phyloP scores from a whole-genome alignment of 306 rosid species.

The Quercus robur region DNA sequence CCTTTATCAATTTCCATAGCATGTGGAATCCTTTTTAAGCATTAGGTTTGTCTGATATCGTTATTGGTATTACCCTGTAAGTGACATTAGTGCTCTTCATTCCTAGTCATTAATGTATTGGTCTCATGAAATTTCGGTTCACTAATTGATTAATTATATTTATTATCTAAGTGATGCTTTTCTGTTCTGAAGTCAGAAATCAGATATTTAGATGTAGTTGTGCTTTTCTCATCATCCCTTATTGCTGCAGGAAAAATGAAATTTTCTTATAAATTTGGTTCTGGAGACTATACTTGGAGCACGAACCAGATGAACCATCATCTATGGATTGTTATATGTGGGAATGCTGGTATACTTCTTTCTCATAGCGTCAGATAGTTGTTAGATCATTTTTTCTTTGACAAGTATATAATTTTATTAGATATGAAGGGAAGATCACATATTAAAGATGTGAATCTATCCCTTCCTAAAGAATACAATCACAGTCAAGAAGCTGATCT shows the following conservation, averaged over 20 bases:
- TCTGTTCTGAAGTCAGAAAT: background rate
- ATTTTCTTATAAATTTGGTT: slow-evolving; percentile 10
- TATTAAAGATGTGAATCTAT: too few relatives aligned
- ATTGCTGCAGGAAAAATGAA: slow-evolving; percentile 35
- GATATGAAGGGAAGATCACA: too few relatives aligned
- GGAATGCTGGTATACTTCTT: slow-evolving; percentile 45
- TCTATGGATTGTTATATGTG: slow-evolving; percentile 51
- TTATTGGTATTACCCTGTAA: background rate
- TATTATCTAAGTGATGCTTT: background rate
- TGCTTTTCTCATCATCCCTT: slow-evolving; percentile 20
- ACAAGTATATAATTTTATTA: background rate
- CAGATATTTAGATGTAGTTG: background rate
- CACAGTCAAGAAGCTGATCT: too few relatives aligned
- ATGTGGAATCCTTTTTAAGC: background rate
- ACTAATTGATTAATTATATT: background rate
- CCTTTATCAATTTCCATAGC: background rate
- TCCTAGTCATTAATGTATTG: background rate
- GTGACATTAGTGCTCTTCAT: background rate
- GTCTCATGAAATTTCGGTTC: background rate
- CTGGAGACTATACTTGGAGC: slow-evolving; percentile 37
- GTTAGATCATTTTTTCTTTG: slow-evolving; percentile 6
- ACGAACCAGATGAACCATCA: slow-evolving; percentile 34
- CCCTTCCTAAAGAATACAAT: too few relatives aligned
- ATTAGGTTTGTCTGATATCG: background rate
- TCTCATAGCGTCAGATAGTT: background rate